Evolutionary conservation across 805 yeast species (phyloP), one percentile per base, ranked within the genome.

Genomic region (Ogataea pignaliae): DNA sequence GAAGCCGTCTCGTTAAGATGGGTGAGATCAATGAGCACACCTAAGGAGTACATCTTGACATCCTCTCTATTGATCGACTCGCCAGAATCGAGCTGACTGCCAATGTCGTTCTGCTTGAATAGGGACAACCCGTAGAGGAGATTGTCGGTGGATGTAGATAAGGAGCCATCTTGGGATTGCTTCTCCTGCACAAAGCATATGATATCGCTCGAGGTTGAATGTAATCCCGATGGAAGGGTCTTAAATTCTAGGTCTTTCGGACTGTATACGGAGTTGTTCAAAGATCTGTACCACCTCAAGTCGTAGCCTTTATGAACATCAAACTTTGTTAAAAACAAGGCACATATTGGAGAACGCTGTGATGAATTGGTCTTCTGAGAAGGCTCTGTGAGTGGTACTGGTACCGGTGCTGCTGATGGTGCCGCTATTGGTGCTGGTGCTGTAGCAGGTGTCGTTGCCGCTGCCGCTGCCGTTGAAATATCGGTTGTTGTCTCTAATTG

Each of bases 141-240:
- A 5, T 60, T 53, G 0, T 52, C 47, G n/a, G 43, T 50, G 26
- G 26, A 7, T 21, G 26, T 21, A 21, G 26, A 7, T 21, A 21
- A 21, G 3, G 43, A 30, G 1, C 42, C 48, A 10, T 54, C 45
- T 10, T 48, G 44, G 33, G 16, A 15, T 6, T 15, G 15, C 33
- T 56, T 52, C 34, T 53, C 49, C 12, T 59, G 62, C 2, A 70
- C 72, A 60, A 83, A 82, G 41, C 76, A 74, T 1, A 83, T 68
- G 2, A 76, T 73, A 54, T 83, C 89, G 12, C 54, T 44, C 16
- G 60, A 59, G 3, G 69, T 67, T 12, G 75, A 70, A 54, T 83
- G 89, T 2, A 81, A 65, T 1, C 90, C 88, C 0, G 87, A 79
- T 0, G 89, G 89, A 36, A 83, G 62, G n/a, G 81, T 68, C 50